Base-by-base conservation (phyloP, 129 eudicot genomes). In the Dittrichia graveolens region DNA sequence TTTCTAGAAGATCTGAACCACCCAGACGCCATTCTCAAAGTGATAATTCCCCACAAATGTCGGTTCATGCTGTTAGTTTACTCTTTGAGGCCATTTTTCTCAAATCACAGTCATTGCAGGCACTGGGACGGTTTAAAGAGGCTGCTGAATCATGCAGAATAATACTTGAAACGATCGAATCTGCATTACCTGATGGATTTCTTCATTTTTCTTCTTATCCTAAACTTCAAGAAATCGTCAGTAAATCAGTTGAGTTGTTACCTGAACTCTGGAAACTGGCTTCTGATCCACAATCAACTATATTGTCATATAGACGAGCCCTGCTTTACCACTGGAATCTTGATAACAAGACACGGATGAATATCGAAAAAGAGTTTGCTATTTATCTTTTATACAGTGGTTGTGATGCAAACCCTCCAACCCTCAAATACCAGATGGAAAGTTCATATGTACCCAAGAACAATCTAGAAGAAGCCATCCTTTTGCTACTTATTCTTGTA, bases 401-500 rank as follows among this genome's bases (percentile, higher is more conserved):
- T 19, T 75, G 81, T 24, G 95, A 93, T 62, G 95, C 98, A 40
- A 79, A 35, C 58, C 96, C 98, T 45, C 98, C 96, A 61, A 90
- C 79, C 64, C 95, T 93, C 63, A 91, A 89, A 38, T 85, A 78
- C 14, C 98, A 93, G 62, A 74, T 79, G 84, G 98, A 89, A 57
- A 85, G 85, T 58, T 86, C 96, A 6, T 93, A 83, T 69, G 77
- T 84, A 50, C 98, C 96, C 3, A 89, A 84, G 76, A 93, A 84
- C 87, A 93, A 93, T 76, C 54, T 89, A 45, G 98, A 93, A 85
- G 96, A 93, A 86, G 96, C 98, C 44, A 71, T 85, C 74, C 96
- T 93, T 69, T 78, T 93, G 77, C 86, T 93, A 44, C 81, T 89
- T 24, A 79, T 93, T 78, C 79, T 87, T 74, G 71, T 87, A 15